A percentile compares a stretch with the other conserved stretches of the same genome.
Evolutionary conservation across 2,329 filamentous ascomycete genomes (phyloP).

Genomic region (Fusarium sp.): DNA sequence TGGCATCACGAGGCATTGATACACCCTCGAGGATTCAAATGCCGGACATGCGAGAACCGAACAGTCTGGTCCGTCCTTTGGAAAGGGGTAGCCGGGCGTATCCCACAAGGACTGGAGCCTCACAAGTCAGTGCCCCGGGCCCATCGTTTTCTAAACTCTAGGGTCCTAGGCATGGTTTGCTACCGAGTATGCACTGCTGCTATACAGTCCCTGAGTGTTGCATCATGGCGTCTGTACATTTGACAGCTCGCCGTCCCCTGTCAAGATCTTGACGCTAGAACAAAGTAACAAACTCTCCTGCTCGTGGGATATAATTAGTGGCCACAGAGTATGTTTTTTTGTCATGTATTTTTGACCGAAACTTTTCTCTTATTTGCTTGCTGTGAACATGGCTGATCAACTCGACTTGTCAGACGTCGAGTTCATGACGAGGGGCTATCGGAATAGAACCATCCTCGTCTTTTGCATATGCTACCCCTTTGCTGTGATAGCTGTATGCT

Average conservation of each 20-base stretch:
- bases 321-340: background rate
- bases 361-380: background rate
- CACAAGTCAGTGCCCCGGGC: background rate
- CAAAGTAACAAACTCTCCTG: background rate
- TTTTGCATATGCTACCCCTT: constrained; percentile 5
- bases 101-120: background rate
- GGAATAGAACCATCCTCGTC: constrained; percentile 5
- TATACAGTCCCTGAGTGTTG: background rate
- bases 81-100: too few species aligned
- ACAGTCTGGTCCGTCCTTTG: background rate
- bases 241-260: background rate
- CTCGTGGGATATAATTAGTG: background rate
- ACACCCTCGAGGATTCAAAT: background rate
- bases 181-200: too few species aligned
- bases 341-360: background rate
- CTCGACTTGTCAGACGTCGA: constrained; percentile 6
- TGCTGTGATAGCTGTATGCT: background rate
- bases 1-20: background rate
- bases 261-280: background rate
- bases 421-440: constrained; percentile 4
- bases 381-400: background rate
- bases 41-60: background rate
- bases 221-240: background rate
- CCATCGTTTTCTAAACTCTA: background rate
- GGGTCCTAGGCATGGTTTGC: background rate